These are phyloP conservation scores for Hydnomerulius pinastri DNA, from an alignment of 768 basidiomycete genomes.

Conservation along the genomic window DNA sequence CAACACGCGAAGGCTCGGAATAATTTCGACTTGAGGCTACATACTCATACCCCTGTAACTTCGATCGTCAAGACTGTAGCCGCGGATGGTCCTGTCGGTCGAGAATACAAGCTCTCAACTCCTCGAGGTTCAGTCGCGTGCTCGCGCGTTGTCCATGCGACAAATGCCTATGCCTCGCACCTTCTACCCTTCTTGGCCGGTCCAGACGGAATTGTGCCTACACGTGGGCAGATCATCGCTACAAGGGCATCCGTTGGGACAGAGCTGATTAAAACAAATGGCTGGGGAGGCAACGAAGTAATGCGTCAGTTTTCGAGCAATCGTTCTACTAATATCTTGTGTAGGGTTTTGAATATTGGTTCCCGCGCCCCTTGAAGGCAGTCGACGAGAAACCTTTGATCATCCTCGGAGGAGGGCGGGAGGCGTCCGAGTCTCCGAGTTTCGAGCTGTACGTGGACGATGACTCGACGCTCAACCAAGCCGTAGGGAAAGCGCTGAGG, in stretches of 20 bases:
- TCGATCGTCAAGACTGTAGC: conserved; percentile 34
- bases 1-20: conserved; percentile 36
- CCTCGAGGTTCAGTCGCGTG: conserved; percentile 65
- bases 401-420: conserved; percentile 73
- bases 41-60: conserved; percentile 75
- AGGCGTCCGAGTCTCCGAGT: conserved; percentile 34
- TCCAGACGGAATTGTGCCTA: conserved; percentile 58
- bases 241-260: conserved; percentile 42
- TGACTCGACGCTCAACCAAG: conserved; percentile 53
- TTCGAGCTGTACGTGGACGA: conserved; percentile 58
- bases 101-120: conserved; percentile 38
- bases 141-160: conserved; percentile 77
- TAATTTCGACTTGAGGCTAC: conserved; percentile 52
- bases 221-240: conserved; percentile 67
- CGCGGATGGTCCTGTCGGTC: not conserved
- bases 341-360: conserved; percentile 75
- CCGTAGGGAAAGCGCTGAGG: conserved; percentile 52
- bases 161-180: conserved; percentile 80
- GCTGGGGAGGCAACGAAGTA: conserved; percentile 49
- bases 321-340: not conserved
- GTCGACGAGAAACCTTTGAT: conserved; percentile 50
- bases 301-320: not conserved
- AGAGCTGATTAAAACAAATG: conserved; percentile 41
- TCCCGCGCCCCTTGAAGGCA: conserved; percentile 57
- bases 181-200: conserved; percentile 72